Evolutionary conservation across 805 yeast species (phyloP), one percentile per base, ranked within the genome.

Genomic region (Teunomyces kruisii): DNA sequence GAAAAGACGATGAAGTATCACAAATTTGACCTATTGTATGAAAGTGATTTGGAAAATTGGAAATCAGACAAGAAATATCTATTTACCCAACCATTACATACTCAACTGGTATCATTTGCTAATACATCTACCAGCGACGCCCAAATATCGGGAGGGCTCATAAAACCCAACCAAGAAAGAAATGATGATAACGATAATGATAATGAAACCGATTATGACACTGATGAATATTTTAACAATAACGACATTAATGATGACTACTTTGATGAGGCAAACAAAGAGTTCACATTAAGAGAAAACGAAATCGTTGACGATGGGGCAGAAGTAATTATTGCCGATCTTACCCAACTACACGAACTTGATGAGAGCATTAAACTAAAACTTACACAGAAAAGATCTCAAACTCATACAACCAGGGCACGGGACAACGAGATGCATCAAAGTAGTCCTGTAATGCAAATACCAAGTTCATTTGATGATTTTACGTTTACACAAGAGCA

Each of bases 1-100:
- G 66, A 65, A 15, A 48, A 52, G 2, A 42, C 43, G 4, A 12
- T 8, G 19, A 36, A 13, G 37, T 55, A 45, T 39, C 55, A 55
- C 22, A 39, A 48, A 2, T 48, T 49, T 10, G 49, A 54, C 7
- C 40, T 59, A 22, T 42, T 50, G n/a, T 51, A 47, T 19, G 55
- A 53, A 5, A 46, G 48, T 6, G 67, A 62, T 36, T 36, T 65
- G 9, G 24, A 57, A 1, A 48, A 49, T 24, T 64, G 65, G 67
- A 35, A 22, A 6, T 9, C 15, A 4, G 39, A 52, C 7, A 54
- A 51, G 38, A 50, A 50, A 6, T 30, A 17, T 14, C 45, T 65
- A n/a, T 61, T 61, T 39, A 44, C 43, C 12, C 30, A 24, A 26
- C 4, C 47, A 12, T 12, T 10, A 3, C 36, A 16, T 10, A 28